These are phyloP conservation scores for Geranium incanum DNA, from an alignment of 441 rosid genomes.

Conservation along the genomic window DNA sequence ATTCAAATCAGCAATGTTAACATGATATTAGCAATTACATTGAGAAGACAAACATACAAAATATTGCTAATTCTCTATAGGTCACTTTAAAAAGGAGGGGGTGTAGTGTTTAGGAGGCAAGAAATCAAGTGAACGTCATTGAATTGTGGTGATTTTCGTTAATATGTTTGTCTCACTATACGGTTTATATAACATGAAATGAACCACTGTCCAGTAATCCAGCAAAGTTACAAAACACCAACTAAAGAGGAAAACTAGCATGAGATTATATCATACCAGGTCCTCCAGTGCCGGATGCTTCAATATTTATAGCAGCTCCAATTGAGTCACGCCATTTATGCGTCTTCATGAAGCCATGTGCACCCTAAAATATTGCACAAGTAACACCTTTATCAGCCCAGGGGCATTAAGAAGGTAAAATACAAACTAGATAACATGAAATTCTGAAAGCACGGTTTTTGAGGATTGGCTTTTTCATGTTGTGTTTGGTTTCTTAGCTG, in stretches of 20 bases:
- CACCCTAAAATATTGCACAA: constrained; percentile 53
- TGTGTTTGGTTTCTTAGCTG: background rate
- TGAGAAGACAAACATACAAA: constrained; percentile 1
- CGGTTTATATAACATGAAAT: constrained; percentile 3
- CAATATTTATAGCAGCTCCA: constrained; percentile 90
- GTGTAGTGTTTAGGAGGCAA: background rate
- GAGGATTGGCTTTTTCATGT: constrained; percentile 13
- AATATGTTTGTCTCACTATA: background rate
- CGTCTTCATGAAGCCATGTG: constrained; percentile 90
- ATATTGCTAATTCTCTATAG: background rate
- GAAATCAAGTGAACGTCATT: background rate
- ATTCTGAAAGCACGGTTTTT: constrained; percentile 14
- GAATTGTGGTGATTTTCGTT: background rate
- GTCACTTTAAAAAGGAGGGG: background rate
- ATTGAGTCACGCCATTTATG: constrained; percentile 75
- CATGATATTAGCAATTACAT: constrained; percentile 2
- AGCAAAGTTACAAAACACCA: background rate
- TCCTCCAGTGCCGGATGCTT: constrained; percentile 96
- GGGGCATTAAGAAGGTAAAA: constrained; percentile 6
- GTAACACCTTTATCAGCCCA: constrained; percentile 15
- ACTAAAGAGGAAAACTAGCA: constrained; percentile 12
- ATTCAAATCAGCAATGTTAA: constrained; percentile 16
- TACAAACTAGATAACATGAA: constrained; percentile 12
- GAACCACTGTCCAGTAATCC: background rate
- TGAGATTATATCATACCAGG: constrained; percentile 47